Base-by-base conservation (phyloP, 352 stramenopile species). In the Thraustochytrium striatum region DNA sequence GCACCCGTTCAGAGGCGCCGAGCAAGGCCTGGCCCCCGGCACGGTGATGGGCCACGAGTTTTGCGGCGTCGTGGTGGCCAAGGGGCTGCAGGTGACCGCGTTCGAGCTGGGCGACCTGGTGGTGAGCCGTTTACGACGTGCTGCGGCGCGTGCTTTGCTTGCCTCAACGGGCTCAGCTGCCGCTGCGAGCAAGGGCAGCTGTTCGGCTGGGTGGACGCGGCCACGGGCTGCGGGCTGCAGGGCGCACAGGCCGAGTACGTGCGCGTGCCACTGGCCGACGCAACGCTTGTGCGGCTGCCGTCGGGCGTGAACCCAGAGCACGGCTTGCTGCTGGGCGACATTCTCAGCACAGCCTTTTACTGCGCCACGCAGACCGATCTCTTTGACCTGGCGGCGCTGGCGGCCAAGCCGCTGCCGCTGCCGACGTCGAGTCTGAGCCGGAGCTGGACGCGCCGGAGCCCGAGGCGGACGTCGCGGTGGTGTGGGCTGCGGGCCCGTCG, bases 171-270 rank as follows among this genome's bases (percentile, higher is more conserved):
- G 13, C 85, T 92, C 78, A 91, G 86, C 57, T 87, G 85, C 25
- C 79, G 81, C 8, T 93, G 89, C 87, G 89, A 91, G 16, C 57
- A 39, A 21, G 57, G 53, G 30, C 87, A 86, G 32, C 81, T 92
- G 39, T 89, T 91, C 30, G 88, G 88, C 1, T 84, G 81, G 35
- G 87, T 85, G 2, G 84, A 84, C 3, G 78, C 91, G 84, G 30
- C 58, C 16, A 30, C 21, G 16, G 57, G 88, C 35, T 86, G 85
- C 73, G 89, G 88, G 61, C 78, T 91, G 2, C 87, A 88, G 0
- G 89, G 89, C 58, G 86, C 87, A 30, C 87, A 91, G 68, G 89
- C 89, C 7, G 87, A 93, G 85, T 92, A 85, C 57, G 87, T 92
- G 16, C 87, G 88, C 30, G 88, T 93, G 75, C 88, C 88, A 2